Evolutionary conservation across 768 basidiomycete genomes (phyloP), one percentile per base, ranked within the genome.

Genomic region (Suillus placidus): DNA sequence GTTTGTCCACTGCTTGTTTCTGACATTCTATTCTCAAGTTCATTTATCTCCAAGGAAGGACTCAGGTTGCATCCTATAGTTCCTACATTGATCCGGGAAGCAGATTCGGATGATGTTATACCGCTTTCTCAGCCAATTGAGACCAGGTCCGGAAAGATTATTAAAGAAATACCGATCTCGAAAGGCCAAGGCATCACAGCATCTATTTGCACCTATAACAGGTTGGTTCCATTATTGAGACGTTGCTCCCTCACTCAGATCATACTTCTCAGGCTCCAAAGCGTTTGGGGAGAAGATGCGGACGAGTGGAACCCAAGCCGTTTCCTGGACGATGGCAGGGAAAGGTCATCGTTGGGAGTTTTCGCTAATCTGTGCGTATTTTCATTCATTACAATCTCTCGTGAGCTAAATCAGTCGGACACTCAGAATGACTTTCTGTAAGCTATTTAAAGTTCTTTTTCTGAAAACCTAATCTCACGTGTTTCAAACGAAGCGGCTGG

Each of bases 41-140:
- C n/a, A 12, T 45, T 20, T 9, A 10, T 26, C 16, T 26, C 65
- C 14, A 52, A 72, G 73, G 75, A 77, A 64, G 65, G 68, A 4
- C 64, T 80, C 45, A 74, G 79, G 7, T 66, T 76, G 13, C 76
- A 80, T 60, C 76, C 77, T 0, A 72, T 78, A 38, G 73, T 72
- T 37, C 73, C 73, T 56, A 66, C 66, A 12, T 67, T 76, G 42
- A n/a, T 65, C 16, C 73, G 79, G 42, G 54, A 38, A n/a, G 76
- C 78, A 2, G 67, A 62, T 2, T 58, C 63, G 7, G 77, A 80
- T 35, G 78, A 78, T 60, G 69, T 74, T 13, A 71, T 80, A 26
- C 80, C 79, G 4, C 72, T 80, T 18, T 65, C 74, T 2, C 49
- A 68, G 9, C 79, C 79, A 5, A 68, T 80, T 54, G 65, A 61